phyloP scores from a whole-genome alignment of 345 rosid species.

The Firmiana major region DNA sequence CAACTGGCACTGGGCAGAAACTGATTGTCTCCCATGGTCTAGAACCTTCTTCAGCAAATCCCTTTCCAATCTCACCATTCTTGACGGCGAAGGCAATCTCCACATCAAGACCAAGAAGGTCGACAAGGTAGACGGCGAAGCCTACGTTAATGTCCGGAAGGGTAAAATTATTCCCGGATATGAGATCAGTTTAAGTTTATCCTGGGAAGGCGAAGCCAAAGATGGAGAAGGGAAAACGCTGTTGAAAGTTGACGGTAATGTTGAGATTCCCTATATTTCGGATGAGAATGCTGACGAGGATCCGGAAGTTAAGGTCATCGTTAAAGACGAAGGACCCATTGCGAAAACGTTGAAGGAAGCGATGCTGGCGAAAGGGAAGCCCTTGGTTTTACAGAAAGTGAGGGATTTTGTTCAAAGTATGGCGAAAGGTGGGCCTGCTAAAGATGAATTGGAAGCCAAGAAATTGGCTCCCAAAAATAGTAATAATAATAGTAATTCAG shows the following conservation, averaged over 20 bases:
- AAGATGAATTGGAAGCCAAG: constrained; percentile 73
- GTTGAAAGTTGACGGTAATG: constrained; percentile 62
- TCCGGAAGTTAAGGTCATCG: constrained; percentile 68
- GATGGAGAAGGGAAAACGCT: constrained; percentile 62
- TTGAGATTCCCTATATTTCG: constrained; percentile 86
- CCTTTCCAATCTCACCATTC: constrained; percentile 45
- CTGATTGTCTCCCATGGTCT: constrained; percentile 88
- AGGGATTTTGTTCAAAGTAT: constrained; percentile 64
- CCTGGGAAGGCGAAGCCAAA: constrained; percentile 90
- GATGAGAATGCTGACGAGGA: constrained; percentile 97
- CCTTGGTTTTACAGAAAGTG: constrained; percentile 62
- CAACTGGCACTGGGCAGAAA: constrained; percentile 99
- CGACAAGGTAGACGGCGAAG: constrained; percentile 88
- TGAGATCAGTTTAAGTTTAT: constrained; percentile 56
- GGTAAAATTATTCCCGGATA: constrained; percentile 97
- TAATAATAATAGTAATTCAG: not conserved
- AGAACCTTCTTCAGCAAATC: constrained; percentile 53
- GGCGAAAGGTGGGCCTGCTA: constrained; percentile 85
- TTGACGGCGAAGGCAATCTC: constrained; percentile 67
- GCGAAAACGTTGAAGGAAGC: constrained; percentile 86
- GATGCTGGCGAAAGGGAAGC: constrained; percentile 61
- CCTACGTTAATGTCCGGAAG: constrained; percentile 86
- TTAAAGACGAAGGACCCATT: constrained; percentile 74
- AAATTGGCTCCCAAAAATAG: constrained; percentile 47
- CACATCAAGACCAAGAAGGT: constrained; percentile 50